These are phyloP conservation scores for Aureobasidium sp. DNA, from an alignment of 2,329 filamentous ascomycete genomes.

Conservation along the genomic window DNA sequence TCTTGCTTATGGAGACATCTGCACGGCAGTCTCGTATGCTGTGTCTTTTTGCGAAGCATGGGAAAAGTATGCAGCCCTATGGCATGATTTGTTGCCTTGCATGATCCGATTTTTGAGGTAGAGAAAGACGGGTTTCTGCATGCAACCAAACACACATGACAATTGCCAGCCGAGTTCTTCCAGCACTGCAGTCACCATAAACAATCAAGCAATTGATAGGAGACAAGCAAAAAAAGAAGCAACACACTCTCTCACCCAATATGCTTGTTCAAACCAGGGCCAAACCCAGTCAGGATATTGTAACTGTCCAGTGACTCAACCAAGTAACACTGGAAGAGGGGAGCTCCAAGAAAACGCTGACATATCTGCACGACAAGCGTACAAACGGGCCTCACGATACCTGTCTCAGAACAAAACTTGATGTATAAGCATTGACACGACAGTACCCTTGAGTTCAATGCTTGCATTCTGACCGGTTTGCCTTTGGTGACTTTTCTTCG, in stretches of 20 bases:
- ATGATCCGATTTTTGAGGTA: not conserved
- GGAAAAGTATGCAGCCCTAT: not conserved
- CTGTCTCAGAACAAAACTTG: not conserved
- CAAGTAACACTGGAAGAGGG: not conserved
- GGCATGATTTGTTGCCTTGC: not conserved
- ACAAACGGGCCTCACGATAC: not conserved
- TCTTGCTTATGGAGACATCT: slow-evolving; percentile 1
- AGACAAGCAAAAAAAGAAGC: not conserved
- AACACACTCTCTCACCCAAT: not conserved
- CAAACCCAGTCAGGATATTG: not conserved
- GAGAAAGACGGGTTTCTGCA: not conserved
- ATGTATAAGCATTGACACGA: not conserved
- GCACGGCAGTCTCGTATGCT: not conserved
- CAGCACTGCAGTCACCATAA: no score
- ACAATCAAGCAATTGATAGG: not conserved
- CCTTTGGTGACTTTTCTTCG: not conserved
- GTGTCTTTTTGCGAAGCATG: not conserved
- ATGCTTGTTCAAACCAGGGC: not conserved
- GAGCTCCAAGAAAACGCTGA: not conserved
- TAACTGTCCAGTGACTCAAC: not conserved
- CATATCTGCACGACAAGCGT: slow-evolving; percentile 2
- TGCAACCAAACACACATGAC: not conserved
- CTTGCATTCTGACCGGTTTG: slow-evolving; percentile 1
- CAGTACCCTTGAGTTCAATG: not conserved
- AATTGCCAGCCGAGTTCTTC: not conserved